Base-by-base conservation (phyloP, 768 basidiomycete species). In the Serendipita sp. region DNA sequence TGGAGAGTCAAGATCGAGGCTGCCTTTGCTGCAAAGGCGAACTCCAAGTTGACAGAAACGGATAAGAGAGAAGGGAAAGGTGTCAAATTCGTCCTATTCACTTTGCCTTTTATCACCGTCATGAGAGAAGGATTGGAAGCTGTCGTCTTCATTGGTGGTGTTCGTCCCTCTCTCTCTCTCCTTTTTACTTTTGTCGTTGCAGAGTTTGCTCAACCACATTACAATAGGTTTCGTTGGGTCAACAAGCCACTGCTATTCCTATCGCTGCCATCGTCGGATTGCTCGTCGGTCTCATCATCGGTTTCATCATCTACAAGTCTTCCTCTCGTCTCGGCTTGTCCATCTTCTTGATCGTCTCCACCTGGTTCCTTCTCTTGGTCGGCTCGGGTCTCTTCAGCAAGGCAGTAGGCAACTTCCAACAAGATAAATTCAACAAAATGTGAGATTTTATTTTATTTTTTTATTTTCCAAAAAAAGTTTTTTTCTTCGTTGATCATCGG, bases 81-180 rank as follows among this genome's bases (percentile, higher is more conserved):
- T 0, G 82, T 87, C 1, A 88, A 85, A 76, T 98, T 90, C 87
- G 82, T 85, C 0, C 80, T 99, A 52, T 91, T 99, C 77, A 69
- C 94, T 34, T 79, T 99, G 3, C 95, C 95, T 0, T 74, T 95
- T 65, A 81, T 98, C 70, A 95, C 94, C 8, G 91, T 99, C 52
- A 76, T 98, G 37, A 85, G 94, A 66, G 95, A 98, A 78, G 94
- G 93, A 68, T 67, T 97, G 66, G 94, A 97, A 73, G 92, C 88
- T 0, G 87, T 96, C 64, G 79, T 97, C 66, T 96, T 97, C 70
- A 91, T 96, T 40, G 90, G 93, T 2, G 92, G 93, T 62, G 92
- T 76, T 50, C 63, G 74, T 72, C 13, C 33, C 36, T 10, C 52
- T n/a, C 3, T 58, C 13, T 15, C 16, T 29, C 40, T 13, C 40